phyloP scores from a whole-genome alignment of 1,284 basidiomycete species.

The Veloboletus limbatus region DNA sequence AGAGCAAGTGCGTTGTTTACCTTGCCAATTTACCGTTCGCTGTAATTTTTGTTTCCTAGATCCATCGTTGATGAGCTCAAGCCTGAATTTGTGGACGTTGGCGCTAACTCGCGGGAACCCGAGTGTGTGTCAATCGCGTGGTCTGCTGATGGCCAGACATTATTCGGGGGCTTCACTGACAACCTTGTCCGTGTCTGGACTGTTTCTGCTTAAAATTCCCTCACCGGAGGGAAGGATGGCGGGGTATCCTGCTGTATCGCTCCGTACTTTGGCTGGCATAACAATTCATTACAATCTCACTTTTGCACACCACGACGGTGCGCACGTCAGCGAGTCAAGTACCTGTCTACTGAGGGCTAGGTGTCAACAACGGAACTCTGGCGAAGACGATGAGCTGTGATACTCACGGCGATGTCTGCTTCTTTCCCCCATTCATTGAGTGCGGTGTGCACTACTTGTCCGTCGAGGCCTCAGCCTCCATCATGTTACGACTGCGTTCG shows the following conservation, averaged over 20 bases:
- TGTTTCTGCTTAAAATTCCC: constrained; percentile 66
- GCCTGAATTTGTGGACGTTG: constrained; percentile 82
- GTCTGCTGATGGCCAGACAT: constrained; percentile 97
- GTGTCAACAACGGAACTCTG: not conserved
- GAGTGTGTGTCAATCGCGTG: constrained; percentile 98
- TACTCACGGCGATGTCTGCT: not conserved
- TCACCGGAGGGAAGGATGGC: constrained; percentile 24
- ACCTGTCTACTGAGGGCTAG: not conserved
- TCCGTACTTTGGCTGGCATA: constrained; percentile 25
- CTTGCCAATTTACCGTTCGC: not conserved
- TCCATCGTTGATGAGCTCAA: constrained; percentile 99
- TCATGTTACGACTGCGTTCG: constrained; percentile 61
- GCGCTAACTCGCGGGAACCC: constrained; percentile 81
- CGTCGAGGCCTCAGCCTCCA: constrained; percentile 47
- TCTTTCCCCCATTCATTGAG: no score
- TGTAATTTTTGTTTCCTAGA: constrained; percentile 43
- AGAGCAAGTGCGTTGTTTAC: constrained; percentile 80
- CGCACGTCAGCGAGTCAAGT: not conserved
- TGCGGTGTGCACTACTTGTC: constrained; percentile 2
- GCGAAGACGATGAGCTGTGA: no score
- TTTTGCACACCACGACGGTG: not conserved
- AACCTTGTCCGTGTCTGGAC: constrained; percentile 91
- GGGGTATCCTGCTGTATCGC: constrained; percentile 18
- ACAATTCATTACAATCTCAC: constrained; percentile 21
- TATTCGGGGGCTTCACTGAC: constrained; percentile 95